These are phyloP conservation scores for Metschnikowia colocasiae DNA, from an alignment of 805 yeast genomes.

Conservation along the genomic window DNA sequence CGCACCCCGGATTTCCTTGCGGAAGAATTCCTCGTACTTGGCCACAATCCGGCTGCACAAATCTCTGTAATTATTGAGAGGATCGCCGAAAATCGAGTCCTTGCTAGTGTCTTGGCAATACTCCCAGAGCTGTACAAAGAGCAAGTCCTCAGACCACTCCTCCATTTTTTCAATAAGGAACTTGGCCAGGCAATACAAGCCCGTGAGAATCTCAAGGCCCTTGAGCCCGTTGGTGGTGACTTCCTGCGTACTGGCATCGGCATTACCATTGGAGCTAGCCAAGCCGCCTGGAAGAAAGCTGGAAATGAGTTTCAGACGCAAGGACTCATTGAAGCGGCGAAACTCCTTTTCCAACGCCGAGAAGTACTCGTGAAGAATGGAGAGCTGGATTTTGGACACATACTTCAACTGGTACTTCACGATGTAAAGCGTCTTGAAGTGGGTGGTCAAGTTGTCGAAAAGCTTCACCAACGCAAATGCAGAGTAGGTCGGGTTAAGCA, in stretches of 20 bases:
- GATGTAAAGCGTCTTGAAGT: conserved; percentile 48
- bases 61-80: conserved; percentile 22
- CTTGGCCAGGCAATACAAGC: conserved; percentile 33
- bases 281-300: conserved; percentile 32
- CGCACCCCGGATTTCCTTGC: conserved; percentile 28
- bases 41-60: conserved; percentile 19
- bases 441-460: conserved; percentile 53
- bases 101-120: conserved; percentile 23
- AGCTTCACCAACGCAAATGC: conserved; percentile 56
- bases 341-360: conserved; percentile 29
- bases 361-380: conserved; percentile 51
- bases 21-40: conserved; percentile 31
- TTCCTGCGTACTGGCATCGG: conserved; percentile 68
- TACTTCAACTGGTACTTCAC: conserved; percentile 52
- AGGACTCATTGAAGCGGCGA: conserved; percentile 40
- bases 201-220: conserved; percentile 28
- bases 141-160: conserved; percentile 37
- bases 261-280: conserved; percentile 2
- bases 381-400: conserved; percentile 55
- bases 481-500: conserved; percentile 54
- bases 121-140: conserved; percentile 40
- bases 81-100: conserved; percentile 29
- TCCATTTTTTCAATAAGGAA: conserved; percentile 29
- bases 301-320: conserved; percentile 29
- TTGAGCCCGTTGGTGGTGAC: conserved; percentile 67